Evolutionary conservation across 768 basidiomycete species (phyloP).

Genomic region (Agaricus bisporus): DNA sequence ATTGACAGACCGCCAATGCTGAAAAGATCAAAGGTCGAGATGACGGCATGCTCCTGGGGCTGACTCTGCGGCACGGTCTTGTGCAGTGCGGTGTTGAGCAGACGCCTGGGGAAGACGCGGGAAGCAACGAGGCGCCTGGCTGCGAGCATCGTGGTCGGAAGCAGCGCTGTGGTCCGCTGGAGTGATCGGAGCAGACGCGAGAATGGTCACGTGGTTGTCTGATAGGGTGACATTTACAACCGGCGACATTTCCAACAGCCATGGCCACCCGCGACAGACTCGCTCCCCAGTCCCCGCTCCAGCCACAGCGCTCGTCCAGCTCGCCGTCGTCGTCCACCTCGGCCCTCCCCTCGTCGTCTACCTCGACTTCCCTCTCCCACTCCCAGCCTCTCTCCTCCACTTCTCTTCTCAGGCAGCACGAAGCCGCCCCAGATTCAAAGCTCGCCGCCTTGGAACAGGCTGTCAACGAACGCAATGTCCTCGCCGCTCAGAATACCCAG

Average conservation of each 20-base stretch:
- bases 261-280: constrained; percentile 29
- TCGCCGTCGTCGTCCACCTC: constrained; percentile 26
- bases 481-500: constrained; percentile 81
- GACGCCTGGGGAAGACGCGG: constrained; percentile 1
- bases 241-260: background rate
- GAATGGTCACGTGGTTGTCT: background rate
- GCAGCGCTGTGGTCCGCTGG: background rate
- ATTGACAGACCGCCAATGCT: constrained; percentile 65
- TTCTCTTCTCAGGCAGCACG: constrained; percentile 48
- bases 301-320: constrained; percentile 22
- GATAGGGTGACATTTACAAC: background rate
- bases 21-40: constrained; percentile 90
- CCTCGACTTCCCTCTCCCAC: constrained; percentile 26
- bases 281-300: constrained; percentile 27
- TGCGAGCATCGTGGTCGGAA: constrained; percentile 3
- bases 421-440: constrained; percentile 46
- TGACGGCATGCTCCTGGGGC: constrained; percentile 78
- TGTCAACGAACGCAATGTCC: constrained; percentile 72
- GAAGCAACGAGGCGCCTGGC: background rate
- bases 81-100: constrained; percentile 2
- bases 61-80: background rate
- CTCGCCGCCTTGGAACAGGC: constrained; percentile 71
- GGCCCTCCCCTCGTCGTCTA: constrained; percentile 22
- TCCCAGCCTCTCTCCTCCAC: constrained; percentile 44
- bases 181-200: constrained; percentile 2